phyloP scores from a whole-genome alignment of 805 yeast genomes.

The Lachancea dasiensis region DNA sequence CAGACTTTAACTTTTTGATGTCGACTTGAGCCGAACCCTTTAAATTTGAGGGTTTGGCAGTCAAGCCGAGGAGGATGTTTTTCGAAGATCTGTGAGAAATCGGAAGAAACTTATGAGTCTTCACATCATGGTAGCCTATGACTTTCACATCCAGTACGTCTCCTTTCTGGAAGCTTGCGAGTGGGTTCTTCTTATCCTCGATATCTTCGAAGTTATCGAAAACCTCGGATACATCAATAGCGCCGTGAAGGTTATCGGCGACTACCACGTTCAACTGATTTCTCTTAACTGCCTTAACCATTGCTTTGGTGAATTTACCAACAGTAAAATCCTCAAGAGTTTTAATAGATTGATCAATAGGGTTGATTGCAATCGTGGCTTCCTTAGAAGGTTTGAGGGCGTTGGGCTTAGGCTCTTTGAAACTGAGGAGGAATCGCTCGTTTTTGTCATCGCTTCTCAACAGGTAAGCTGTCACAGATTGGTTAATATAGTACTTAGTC shows the following conservation, averaged over 20 bases:
- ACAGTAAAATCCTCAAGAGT: slow-evolving; percentile 45
- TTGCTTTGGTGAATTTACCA: slow-evolving; percentile 58
- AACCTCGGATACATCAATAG: slow-evolving; percentile 69
- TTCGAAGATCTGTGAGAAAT: slow-evolving; percentile 52
- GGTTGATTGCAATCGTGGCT: slow-evolving; percentile 39
- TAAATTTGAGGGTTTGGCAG: slow-evolving; percentile 43
- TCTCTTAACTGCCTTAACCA: slow-evolving; percentile 55
- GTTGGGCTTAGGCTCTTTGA: slow-evolving; percentile 36
- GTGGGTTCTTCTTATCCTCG: slow-evolving; percentile 50
- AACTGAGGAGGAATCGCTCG: slow-evolving; percentile 62
- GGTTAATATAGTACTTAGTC: slow-evolving; percentile 52
- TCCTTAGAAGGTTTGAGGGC: slow-evolving; percentile 11
- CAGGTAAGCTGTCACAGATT: slow-evolving; percentile 66
- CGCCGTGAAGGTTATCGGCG: slow-evolving; percentile 74
- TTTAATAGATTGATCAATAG: slow-evolving; percentile 52
- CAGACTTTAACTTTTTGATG: slow-evolving; percentile 42
- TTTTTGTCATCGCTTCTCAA: slow-evolving; percentile 62
- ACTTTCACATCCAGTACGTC: slow-evolving; percentile 55
- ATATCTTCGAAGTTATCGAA: slow-evolving; percentile 51
- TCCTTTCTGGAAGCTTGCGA: slow-evolving; percentile 52
- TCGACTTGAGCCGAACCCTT: slow-evolving; percentile 30
- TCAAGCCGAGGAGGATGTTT: slow-evolving; percentile 57
- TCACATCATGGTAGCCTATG: slow-evolving; percentile 71
- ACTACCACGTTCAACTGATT: slow-evolving; percentile 70
- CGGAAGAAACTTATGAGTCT: slow-evolving; percentile 62